A percentile compares a stretch with the other conserved stretches of the same genome.
phyloP scores from a whole-genome alignment of 1,139 yeast genomes.

The Groenewaldozyma auringiensis region DNA sequence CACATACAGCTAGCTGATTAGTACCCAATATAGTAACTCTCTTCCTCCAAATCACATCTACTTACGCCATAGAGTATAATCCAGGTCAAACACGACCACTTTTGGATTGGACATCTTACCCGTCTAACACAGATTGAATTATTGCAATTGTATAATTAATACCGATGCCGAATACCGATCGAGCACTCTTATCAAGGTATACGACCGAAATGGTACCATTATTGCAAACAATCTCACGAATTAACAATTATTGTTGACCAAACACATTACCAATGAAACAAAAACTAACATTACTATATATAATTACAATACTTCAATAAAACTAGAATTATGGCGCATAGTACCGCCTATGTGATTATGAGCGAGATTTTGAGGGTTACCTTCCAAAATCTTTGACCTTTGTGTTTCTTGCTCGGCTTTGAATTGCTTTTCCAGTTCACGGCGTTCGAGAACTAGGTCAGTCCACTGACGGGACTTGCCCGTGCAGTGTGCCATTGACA shows the following conservation, averaged over 20 bases:
- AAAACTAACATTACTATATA: neutral
- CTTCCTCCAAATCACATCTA: too few relatives aligned
- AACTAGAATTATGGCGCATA: constrained; percentile 11
- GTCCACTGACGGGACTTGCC: constrained; percentile 28
- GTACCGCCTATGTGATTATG: constrained; percentile 9
- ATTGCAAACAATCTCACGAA: too few relatives aligned
- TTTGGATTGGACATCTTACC: constrained; percentile 35
- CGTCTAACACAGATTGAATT: neutral
- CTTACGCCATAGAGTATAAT: constrained; percentile 76
- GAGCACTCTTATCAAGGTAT: too few relatives aligned
- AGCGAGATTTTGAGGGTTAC: neutral
- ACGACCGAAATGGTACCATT: constrained; percentile 5
- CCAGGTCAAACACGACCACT: constrained; percentile 66
- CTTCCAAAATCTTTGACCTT: neutral
- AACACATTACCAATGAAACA: too few relatives aligned
- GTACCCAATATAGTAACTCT: neutral
- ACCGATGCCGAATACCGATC: too few relatives aligned
- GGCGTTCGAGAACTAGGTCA: constrained; percentile 25
- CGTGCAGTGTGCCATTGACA: constrained; percentile 23
- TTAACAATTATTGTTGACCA: too few relatives aligned
- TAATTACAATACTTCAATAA: constrained; percentile 11
- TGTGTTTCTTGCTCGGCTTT: neutral
- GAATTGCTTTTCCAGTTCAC: constrained; percentile 9
- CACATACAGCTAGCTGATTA: neutral
- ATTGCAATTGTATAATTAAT: too few relatives aligned